Evolutionary conservation across 768 basidiomycete genomes (phyloP).

Genomic region (Atractiella rhizophila): DNA sequence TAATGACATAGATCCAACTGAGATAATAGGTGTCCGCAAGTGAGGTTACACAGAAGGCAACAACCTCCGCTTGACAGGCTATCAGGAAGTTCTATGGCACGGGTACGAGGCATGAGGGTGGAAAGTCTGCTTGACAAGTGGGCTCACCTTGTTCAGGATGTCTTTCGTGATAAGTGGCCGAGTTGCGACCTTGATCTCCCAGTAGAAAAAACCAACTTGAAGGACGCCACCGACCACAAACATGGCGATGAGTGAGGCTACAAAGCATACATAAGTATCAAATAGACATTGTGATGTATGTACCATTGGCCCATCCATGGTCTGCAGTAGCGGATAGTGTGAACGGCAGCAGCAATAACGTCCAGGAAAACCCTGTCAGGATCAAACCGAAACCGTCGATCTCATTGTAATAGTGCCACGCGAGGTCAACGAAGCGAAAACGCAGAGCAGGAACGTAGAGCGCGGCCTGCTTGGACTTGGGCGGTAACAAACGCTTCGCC

Average conservation of each 20-base stretch:
- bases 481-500: too few species aligned
- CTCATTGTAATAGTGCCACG: background rate
- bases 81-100: too few species aligned
- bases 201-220: constrained; percentile 16
- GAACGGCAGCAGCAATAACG: constrained; percentile 13
- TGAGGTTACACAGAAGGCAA: too few species aligned
- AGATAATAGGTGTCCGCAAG: constrained; percentile 26
- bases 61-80: too few species aligned
- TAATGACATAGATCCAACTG: too few species aligned
- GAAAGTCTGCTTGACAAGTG: too few species aligned
- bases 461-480: background rate
- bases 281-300: constrained; percentile 20
- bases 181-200: constrained; percentile 29
- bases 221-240: constrained; percentile 16
- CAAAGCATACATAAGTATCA: too few species aligned
- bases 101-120: too few species aligned
- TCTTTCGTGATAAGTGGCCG: constrained; percentile 42
- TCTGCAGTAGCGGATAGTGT: constrained; percentile 18
- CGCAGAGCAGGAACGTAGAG: constrained; percentile 15
- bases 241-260: constrained; percentile 18
- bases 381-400: constrained; percentile 9
- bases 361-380: constrained; percentile 10
- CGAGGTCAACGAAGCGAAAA: constrained; percentile 13
- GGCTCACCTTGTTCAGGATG: too few species aligned
- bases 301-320: constrained; percentile 17